A percentile compares a stretch with the other conserved stretches of the same genome.
phyloP scores from a whole-genome alignment of 2,329 filamentous ascomycete species.

The Pochonia chlamydosporia region DNA sequence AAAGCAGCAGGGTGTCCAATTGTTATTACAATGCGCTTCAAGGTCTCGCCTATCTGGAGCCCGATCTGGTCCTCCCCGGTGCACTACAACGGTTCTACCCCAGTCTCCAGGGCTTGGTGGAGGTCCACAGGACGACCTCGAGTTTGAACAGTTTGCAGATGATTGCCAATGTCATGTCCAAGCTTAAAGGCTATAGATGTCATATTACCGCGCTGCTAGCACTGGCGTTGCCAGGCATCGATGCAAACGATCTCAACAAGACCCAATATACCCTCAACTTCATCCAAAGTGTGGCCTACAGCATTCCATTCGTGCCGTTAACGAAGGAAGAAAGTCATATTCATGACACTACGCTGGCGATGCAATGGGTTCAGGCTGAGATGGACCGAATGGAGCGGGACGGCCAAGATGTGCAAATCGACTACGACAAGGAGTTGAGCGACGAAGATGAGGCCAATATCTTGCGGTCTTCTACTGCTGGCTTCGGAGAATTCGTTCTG shows the following conservation, averaged over 20 bases:
- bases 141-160: conserved; percentile 89
- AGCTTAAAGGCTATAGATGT: conserved; percentile 92
- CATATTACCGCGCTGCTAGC: conserved; percentile 94
- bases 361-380: conserved; percentile 90
- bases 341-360: conserved; percentile 69
- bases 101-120: conserved; percentile 90
- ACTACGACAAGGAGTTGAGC: conserved; percentile 75
- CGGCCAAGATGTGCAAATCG: conserved; percentile 76
- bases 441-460: conserved; percentile 86
- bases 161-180: conserved; percentile 83
- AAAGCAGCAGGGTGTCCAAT: conserved; percentile 85
- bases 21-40: conserved; percentile 89
- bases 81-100: conserved; percentile 95
- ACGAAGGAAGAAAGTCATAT: conserved; percentile 53
- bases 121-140: conserved; percentile 93
- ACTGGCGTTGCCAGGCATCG: conserved; percentile 87
- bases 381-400: conserved; percentile 91
- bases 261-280: conserved; percentile 92
- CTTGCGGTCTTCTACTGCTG: conserved; percentile 86
- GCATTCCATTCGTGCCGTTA: conserved; percentile 85
- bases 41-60: conserved; percentile 83
- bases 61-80: conserved; percentile 84
- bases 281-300: conserved; percentile 92
- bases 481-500: conserved; percentile 86
- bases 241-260: conserved; percentile 96